These are phyloP conservation scores for Curvularia eragrostidis DNA, from an alignment of 2,329 filamentous ascomycete genomes.

Conservation along the genomic window DNA sequence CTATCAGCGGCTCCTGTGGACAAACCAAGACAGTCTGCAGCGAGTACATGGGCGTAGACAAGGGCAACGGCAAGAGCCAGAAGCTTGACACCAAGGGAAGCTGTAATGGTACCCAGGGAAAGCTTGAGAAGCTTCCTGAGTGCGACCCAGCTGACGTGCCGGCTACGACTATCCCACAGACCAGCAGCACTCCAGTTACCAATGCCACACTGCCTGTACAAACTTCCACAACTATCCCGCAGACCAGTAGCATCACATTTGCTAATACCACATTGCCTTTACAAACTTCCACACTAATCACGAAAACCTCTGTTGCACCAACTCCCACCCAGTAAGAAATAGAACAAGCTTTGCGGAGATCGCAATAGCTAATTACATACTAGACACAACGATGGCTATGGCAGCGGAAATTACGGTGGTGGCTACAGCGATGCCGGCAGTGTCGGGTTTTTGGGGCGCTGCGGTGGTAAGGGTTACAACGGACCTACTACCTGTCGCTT, in stretches of 20 bases:
- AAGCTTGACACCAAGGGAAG: slow-evolving; percentile 24
- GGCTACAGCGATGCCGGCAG: slow-evolving; percentile 2
- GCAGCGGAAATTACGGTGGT: not conserved
- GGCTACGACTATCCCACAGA: not conserved
- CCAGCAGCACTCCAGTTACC: not conserved
- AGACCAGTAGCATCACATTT: slow-evolving; percentile 1
- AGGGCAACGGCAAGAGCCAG: slow-evolving; percentile 22
- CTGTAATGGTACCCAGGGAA: slow-evolving; percentile 27
- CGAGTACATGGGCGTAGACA: slow-evolving; percentile 35
- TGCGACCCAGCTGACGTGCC: slow-evolving; percentile 13
- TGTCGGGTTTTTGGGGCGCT: slow-evolving; percentile 42
- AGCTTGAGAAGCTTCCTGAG: slow-evolving; percentile 24
- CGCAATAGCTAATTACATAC: not conserved
- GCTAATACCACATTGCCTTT: not conserved
- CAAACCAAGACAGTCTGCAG: slow-evolving; percentile 29
- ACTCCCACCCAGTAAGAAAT: slow-evolving; percentile 3
- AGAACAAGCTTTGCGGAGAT: not conserved
- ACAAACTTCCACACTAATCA: slow-evolving; percentile 4
- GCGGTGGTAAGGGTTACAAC: slow-evolving; percentile 51
- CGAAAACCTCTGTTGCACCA: slow-evolving; percentile 6
- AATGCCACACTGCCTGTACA: not conserved
- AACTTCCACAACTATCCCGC: not conserved
- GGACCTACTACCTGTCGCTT: slow-evolving; percentile 49
- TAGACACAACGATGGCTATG: not conserved
- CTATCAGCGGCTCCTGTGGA: slow-evolving; percentile 51